Conservation (phyloP, 1,284 basidiomycete genomes). For the Papiliotrema flavescens region DNA sequence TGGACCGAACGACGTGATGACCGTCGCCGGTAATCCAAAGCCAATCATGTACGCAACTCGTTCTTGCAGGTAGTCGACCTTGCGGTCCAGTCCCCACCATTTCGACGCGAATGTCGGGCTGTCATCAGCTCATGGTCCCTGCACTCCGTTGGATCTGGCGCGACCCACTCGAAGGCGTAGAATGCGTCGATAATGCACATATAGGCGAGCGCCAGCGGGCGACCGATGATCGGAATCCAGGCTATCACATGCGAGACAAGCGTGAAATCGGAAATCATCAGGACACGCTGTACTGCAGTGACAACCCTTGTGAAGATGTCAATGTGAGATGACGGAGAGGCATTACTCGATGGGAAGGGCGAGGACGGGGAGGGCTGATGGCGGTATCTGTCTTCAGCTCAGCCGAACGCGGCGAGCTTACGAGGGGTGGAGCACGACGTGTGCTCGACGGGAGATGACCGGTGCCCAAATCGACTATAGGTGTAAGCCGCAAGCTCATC, state of each 20-base stretch:
- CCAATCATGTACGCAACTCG: conserved; percentile 44
- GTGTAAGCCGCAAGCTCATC: not conserved
- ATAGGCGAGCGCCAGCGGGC: conserved; percentile 30
- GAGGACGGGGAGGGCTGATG: conserved; percentile 29
- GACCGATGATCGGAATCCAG: conserved; percentile 41
- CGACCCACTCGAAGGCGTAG: conserved; percentile 48
- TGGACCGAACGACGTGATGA: conserved; percentile 44
- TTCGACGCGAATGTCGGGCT: conserved; percentile 42
- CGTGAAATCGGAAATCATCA: conserved; percentile 48
- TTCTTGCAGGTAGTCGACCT: conserved; percentile 39
- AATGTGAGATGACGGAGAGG: conserved; percentile 5
- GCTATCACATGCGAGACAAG: conserved; percentile 38
- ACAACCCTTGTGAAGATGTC: conserved; percentile 22
- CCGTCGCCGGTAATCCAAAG: conserved; percentile 31
- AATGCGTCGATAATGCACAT: conserved; percentile 46
- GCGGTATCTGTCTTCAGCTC: conserved; percentile 28
- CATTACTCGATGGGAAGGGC: conserved; percentile 5
- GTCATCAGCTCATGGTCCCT: not conserved
- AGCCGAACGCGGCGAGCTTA: conserved; percentile 10
- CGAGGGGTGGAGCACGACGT: conserved; percentile 41
- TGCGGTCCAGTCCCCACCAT: conserved; percentile 38
- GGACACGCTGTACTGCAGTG: conserved; percentile 31
- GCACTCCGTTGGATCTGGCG: not conserved
- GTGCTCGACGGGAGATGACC: conserved; percentile 40
- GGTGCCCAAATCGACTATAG: conserved; percentile 30